Conservation (phyloP, 2,329 filamentous ascomycete species). For the Colletotrichum orchidophilum region DNA sequence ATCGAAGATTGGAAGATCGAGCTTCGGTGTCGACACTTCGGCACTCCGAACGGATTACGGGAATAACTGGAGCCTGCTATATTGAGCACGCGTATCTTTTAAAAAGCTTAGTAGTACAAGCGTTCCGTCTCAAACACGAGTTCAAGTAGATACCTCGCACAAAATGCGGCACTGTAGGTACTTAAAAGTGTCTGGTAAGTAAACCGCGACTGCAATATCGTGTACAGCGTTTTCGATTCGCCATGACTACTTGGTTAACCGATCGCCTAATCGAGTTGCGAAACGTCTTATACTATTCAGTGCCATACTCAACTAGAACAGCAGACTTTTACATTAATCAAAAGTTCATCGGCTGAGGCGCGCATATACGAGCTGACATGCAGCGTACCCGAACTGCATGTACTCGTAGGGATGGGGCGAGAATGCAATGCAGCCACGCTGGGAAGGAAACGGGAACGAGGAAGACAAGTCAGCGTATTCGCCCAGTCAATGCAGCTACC, state of each 20-base stretch:
- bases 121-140: too few relatives aligned
- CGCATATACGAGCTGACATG: slow-evolving; percentile 27
- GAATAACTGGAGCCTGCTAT: background rate
- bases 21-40: background rate
- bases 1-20: background rate
- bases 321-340: background rate
- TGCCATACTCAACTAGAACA: background rate
- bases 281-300: too few relatives aligned
- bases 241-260: background rate
- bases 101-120: too few relatives aligned
- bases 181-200: too few relatives aligned
- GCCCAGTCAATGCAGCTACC: background rate
- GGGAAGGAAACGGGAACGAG: too few relatives aligned
- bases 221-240: background rate
- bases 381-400: background rate
- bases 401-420: background rate
- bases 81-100: background rate
- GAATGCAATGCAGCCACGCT: background rate
- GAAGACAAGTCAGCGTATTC: too few relatives aligned
- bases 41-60: background rate
- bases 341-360: background rate
- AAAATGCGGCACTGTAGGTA: too few relatives aligned
- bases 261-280: background rate
- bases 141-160: too few relatives aligned
- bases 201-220: background rate